A percentile compares a stretch with the other conserved stretches of the same genome.
These are phyloP conservation scores for Bryum argenteum DNA, from an alignment of 225 moss, liverwort and hornwort genomes.

Conservation along the genomic window DNA sequence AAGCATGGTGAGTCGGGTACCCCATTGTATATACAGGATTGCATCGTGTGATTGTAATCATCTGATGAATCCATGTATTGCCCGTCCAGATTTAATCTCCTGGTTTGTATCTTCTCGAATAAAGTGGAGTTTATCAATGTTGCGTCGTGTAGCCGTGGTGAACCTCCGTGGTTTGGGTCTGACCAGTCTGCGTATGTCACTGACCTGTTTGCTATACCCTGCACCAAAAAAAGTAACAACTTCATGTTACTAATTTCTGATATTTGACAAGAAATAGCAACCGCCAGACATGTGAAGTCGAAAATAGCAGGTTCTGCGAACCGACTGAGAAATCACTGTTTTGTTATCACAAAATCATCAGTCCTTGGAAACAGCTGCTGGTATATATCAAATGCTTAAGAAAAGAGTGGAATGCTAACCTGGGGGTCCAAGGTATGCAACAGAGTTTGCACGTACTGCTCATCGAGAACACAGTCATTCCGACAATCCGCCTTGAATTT, in stretches of 20 bases:
- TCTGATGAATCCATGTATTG: slow-evolving; percentile 52
- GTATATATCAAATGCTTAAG: too few relatives aligned
- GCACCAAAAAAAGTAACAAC: too few relatives aligned
- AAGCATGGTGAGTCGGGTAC: slow-evolving; percentile 36
- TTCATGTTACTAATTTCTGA: too few relatives aligned
- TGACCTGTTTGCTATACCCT: slow-evolving; percentile 58
- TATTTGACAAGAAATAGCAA: too few relatives aligned
- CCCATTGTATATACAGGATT: slow-evolving; percentile 46
- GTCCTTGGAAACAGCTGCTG: too few relatives aligned
- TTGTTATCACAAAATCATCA: too few relatives aligned
- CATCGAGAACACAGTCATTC: slow-evolving; percentile 40
- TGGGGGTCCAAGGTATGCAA: slow-evolving; percentile 41
- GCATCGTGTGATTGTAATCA: slow-evolving; percentile 23
- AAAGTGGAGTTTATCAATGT: slow-evolving; percentile 17
- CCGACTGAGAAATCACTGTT: too few relatives aligned
- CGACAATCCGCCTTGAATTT: slow-evolving; percentile 55
- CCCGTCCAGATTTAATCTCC: slow-evolving; percentile 34
- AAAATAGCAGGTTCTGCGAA: too few relatives aligned
- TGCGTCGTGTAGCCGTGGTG: slow-evolving; percentile 5
- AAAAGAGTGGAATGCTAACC: slow-evolving; percentile 27
- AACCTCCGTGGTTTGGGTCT: slow-evolving; percentile 23
- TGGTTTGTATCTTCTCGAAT: slow-evolving; percentile 41
- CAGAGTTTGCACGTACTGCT: slow-evolving; percentile 53
- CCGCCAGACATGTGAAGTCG: too few relatives aligned
- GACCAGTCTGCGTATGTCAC: slow-evolving; percentile 59